Conservation (phyloP, 2,329 filamentous ascomycete species). For the Cladosporium velox region DNA sequence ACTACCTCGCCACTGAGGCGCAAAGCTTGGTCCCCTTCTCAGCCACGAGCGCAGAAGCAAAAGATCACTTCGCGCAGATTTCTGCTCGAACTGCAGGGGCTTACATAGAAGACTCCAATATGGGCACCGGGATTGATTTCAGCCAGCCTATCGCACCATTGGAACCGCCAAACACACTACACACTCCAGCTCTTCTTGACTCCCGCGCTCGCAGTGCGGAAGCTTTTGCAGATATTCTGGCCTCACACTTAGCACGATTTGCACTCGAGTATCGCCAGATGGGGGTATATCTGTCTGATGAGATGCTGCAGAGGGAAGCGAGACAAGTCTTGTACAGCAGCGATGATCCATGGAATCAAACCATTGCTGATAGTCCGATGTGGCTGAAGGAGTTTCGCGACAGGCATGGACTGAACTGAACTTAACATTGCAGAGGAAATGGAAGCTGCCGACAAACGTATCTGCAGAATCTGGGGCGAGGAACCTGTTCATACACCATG, state of each 20-base stretch:
- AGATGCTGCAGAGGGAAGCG: slow-evolving; percentile 48
- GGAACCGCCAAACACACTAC: neutral
- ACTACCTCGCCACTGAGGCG: slow-evolving; percentile 10
- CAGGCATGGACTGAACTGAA: slow-evolving; percentile 1
- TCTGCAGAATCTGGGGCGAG: neutral
- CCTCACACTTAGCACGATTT: slow-evolving; percentile 43
- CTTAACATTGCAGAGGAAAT: no score
- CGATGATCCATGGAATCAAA: slow-evolving; percentile 49
- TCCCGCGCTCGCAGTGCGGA: slow-evolving; percentile 12
- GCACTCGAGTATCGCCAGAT: slow-evolving; percentile 38
- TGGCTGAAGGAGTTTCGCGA: slow-evolving; percentile 43
- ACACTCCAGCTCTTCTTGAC: slow-evolving; percentile 6
- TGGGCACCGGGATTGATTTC: neutral
- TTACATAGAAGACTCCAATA: neutral
- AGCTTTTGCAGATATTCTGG: slow-evolving; percentile 50
- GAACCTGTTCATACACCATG: neutral
- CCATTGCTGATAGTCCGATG: slow-evolving; percentile 38
- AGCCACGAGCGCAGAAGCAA: slow-evolving; percentile 13
- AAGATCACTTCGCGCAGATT: slow-evolving; percentile 13
- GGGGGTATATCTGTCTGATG: slow-evolving; percentile 44
- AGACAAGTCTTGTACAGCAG: slow-evolving; percentile 47
- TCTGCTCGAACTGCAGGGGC: slow-evolving; percentile 1
- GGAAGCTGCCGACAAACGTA: no score
- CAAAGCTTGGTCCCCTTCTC: slow-evolving; percentile 14
- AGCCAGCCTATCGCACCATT: neutral